phyloP scores from a whole-genome alignment of 495 filamentous ascomycete genomes.

The Penicillium paxilli region DNA sequence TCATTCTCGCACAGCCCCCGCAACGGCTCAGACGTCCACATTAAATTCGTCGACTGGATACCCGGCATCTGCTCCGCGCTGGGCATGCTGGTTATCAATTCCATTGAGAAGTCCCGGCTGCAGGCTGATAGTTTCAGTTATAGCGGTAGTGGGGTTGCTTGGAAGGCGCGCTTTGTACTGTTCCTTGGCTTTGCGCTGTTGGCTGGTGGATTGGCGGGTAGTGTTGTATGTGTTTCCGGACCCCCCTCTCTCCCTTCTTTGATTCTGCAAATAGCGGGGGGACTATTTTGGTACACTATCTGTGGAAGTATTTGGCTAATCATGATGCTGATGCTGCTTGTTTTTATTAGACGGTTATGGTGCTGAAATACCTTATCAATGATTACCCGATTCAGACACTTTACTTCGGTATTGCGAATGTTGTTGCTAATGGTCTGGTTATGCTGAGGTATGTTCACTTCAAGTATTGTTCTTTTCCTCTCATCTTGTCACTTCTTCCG shows the following conservation, averaged over 20 bases:
- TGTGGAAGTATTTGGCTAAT: slow-evolving; percentile 4
- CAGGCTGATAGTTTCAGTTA: slow-evolving; percentile 87
- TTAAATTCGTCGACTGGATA: slow-evolving; percentile 98
- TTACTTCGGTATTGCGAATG: slow-evolving; percentile 91
- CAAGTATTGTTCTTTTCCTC: neutral
- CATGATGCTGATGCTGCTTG: no score
- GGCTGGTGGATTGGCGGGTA: slow-evolving; percentile 91
- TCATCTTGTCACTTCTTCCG: neutral
- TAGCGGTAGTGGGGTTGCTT: slow-evolving; percentile 81
- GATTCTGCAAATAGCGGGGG: no score
- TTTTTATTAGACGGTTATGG: slow-evolving; percentile 65
- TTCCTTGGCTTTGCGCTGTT: slow-evolving; percentile 94
- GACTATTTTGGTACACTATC: slow-evolving; percentile 13
- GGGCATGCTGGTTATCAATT: slow-evolving; percentile 99
- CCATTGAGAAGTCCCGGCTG: slow-evolving; percentile 88
- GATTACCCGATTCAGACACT: slow-evolving; percentile 78
- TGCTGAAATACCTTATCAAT: slow-evolving; percentile 86
- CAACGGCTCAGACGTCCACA: slow-evolving; percentile 81
- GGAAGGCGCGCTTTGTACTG: slow-evolving; percentile 93
- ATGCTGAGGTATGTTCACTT: slow-evolving; percentile 74
- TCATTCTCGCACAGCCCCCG: slow-evolving; percentile 77
- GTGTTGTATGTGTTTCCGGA: slow-evolving; percentile 54
- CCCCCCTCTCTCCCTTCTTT: no score
- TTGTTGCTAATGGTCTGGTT: slow-evolving; percentile 81
- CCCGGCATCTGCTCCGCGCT: slow-evolving; percentile 90